Evolutionary conservation across 106 monocot species (phyloP).

Genomic region (Acorus calamus): DNA sequence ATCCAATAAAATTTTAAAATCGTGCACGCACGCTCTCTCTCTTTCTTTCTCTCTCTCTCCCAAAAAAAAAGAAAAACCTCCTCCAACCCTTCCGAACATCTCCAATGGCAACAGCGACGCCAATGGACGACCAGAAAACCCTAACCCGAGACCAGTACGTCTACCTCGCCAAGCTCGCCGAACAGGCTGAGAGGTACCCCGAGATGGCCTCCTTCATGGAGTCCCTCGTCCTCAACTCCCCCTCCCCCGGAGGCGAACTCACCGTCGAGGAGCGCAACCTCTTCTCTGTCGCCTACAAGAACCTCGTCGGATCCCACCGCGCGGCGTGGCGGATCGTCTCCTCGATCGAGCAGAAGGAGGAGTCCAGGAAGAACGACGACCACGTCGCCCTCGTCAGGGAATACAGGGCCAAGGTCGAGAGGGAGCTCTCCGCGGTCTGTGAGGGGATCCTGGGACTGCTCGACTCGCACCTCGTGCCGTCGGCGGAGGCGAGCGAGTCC

Average conservation of each 20-base stretch:
- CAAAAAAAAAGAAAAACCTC: too few species aligned
- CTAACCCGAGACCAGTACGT: conserved; percentile 2
- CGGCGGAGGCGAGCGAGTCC: conserved; percentile 3
- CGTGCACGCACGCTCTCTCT: too few species aligned
- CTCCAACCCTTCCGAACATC: too few species aligned
- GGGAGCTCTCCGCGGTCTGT: conserved; percentile 1
- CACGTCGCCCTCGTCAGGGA: conserved; percentile 1
- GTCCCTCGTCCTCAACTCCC: not conserved
- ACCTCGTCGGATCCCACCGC: conserved; percentile 8
- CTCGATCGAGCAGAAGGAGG: conserved; percentile 13
- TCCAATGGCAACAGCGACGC: too few species aligned
- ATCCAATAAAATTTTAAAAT: too few species aligned
- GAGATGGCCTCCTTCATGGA: conserved; percentile 13
- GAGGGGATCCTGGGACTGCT: not conserved
- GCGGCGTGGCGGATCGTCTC: conserved; percentile 14
- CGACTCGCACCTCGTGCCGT: conserved; percentile 2
- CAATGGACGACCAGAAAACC: not conserved
- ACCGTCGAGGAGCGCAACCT: conserved; percentile 12
- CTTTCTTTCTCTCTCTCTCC: too few species aligned
- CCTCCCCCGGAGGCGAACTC: not conserved
- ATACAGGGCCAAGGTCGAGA: conserved; percentile 1
- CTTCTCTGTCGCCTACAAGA: conserved; percentile 10
- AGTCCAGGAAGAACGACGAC: conserved; percentile 4
- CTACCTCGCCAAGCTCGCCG: conserved; percentile 10
- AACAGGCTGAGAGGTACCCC: conserved; percentile 12